A percentile compares a stretch with the other conserved stretches of the same genome.
These are phyloP conservation scores for Oryza longistaminata DNA, from an alignment of 176 grass and related monocot genomes.

Conservation along the genomic window DNA sequence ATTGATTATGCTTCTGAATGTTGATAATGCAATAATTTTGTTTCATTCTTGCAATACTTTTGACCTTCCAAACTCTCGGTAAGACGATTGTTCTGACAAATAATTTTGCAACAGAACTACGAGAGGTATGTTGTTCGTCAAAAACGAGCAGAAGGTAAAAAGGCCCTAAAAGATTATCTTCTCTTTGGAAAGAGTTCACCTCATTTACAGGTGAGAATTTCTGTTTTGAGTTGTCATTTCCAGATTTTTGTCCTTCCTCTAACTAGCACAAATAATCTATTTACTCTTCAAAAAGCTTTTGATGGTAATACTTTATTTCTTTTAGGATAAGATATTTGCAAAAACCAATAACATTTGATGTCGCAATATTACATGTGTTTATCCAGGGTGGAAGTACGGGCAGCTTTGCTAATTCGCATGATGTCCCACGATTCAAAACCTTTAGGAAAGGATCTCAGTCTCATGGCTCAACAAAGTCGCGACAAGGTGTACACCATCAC, in stretches of 20 bases:
- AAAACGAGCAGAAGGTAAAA: constrained; percentile 82
- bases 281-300: neutral
- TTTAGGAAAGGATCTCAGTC: constrained; percentile 49
- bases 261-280: neutral
- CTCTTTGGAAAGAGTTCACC: constrained; percentile 64
- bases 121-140: constrained; percentile 67
- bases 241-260: neutral
- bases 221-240: neutral
- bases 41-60: neutral
- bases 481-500: constrained; percentile 46
- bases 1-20: neutral
- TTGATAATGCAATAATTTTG: neutral
- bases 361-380: constrained; percentile 11
- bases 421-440: constrained; percentile 49
- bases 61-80: neutral
- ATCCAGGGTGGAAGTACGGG: constrained; percentile 61
- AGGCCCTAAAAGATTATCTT: constrained; percentile 88
- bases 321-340: neutral
- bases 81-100: constrained; percentile 21
- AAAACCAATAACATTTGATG: neutral
- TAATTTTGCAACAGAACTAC: constrained; percentile 62
- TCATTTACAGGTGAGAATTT: constrained; percentile 45
- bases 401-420: constrained; percentile 54
- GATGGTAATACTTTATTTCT: neutral
- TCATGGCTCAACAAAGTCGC: constrained; percentile 47